Evolutionary conservation across 345 rosid genomes (phyloP).

Genomic region (Salix koriyanagi): DNA sequence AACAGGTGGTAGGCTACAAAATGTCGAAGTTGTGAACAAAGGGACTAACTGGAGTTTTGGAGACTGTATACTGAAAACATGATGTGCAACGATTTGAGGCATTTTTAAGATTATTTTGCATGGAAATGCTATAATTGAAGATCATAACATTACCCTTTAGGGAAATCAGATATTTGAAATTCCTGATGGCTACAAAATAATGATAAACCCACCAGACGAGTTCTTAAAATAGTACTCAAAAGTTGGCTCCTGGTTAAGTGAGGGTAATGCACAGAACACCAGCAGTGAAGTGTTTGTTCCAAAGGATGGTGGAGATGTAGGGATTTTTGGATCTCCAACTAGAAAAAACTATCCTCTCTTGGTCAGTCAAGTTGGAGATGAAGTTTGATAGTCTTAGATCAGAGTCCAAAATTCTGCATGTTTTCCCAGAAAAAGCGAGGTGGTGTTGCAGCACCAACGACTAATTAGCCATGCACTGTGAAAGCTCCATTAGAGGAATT

Average conservation of each 20-base stretch:
- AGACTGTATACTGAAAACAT: constrained; percentile 77
- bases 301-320: constrained; percentile 73
- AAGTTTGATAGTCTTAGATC: constrained; percentile 65
- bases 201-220: constrained; percentile 35
- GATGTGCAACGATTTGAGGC: constrained; percentile 60
- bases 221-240: constrained; percentile 43
- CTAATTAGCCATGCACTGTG: not conserved
- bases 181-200: no score
- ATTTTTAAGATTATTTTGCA: constrained; percentile 62
- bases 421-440: constrained; percentile 97
- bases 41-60: constrained; percentile 75
- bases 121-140: constrained; percentile 93
- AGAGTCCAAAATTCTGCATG: constrained; percentile 66
- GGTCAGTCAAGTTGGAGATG: constrained; percentile 97
- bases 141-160: constrained; percentile 61
- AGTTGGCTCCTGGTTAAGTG: constrained; percentile 51
- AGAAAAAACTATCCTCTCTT: constrained; percentile 88
- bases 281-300: constrained; percentile 78
- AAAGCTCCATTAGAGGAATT: no score
- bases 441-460: constrained; percentile 81
- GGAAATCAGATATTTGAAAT: constrained; percentile 4
- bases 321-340: constrained; percentile 91
- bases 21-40: constrained; percentile 61
- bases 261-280: constrained; percentile 81
- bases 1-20: constrained; percentile 63